Evolutionary conservation across 2,329 filamentous ascomycete genomes (phyloP).

Genomic region (Berkeleyomyces rouxiae): DNA sequence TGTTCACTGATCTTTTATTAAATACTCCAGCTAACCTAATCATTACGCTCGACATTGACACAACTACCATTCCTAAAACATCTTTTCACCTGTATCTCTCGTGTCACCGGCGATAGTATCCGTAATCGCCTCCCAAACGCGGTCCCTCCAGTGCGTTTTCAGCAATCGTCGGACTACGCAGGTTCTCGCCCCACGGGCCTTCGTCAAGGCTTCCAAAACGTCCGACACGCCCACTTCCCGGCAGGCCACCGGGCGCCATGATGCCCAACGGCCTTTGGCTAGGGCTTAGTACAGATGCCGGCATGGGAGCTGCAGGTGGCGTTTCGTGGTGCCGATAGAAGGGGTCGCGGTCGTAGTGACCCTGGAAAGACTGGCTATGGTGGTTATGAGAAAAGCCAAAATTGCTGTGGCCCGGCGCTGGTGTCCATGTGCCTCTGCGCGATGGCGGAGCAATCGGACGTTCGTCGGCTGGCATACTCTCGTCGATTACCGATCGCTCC

Average conservation of each 20-base stretch:
- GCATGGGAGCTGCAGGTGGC: constrained; percentile 7
- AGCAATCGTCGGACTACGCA: not conserved
- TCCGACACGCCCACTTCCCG: not conserved
- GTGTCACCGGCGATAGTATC: not conserved
- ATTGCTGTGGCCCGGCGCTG: constrained; percentile 1
- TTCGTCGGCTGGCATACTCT: not conserved
- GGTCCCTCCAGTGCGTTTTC: not conserved
- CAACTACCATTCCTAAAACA: no score
- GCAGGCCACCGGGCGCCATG: no score
- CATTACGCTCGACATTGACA: no score
- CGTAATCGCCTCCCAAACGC: not conserved
- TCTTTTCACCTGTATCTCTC: not conserved
- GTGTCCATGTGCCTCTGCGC: constrained; percentile 6
- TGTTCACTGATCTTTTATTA: not conserved
- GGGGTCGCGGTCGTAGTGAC: not conserved
- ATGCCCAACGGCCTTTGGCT: not conserved
- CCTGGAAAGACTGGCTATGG: constrained; percentile 6
- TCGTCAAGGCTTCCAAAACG: not conserved
- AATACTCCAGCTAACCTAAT: not conserved
- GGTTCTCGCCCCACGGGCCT: not conserved
- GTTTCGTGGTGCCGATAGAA: not conserved
- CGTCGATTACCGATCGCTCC: not conserved
- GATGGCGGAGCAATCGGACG: not conserved
- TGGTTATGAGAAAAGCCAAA: constrained; percentile 1
- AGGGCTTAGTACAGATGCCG: not conserved